Base-by-base conservation (phyloP, 805 yeast species). In the Scheffersomyces lignosus region DNA sequence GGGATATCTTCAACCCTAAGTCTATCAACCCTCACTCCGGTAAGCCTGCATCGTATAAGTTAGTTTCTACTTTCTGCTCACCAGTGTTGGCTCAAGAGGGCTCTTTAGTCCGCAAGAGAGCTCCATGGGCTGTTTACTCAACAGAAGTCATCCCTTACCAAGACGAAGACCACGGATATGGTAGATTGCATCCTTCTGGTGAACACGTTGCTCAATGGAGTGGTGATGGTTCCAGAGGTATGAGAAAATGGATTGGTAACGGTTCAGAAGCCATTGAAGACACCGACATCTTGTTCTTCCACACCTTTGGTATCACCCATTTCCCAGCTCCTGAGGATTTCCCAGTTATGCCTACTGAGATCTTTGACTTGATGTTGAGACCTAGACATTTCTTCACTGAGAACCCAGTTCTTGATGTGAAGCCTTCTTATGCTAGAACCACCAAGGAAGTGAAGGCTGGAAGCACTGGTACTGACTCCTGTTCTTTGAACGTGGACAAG, bases 291-390 rank as follows among this genome's bases (percentile, higher is more conserved):
- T 74, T 85, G 36, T 66, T 81, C 52, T 86, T 80, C 80, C 90
- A 85, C 63, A 85, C 91, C 18, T 85, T 86, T 54, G 93, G 93
- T 53, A 78, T 85, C 48, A 80, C 91, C 23, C 95, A 85, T 60
- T 81, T 84, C 77, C 95, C 95, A 41, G 82, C 90, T 10, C 91
- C 93, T 41, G 93, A 85, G 68, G 95, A 85, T 62, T 85, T 84
- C 82, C 93, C 93, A 39, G 77, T 85, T 46, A 85, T 85, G 93
- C 93, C 93, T 32, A 83, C 88, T 33, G 95, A 85, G 66, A 84
- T 87, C 53, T 81, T 85, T 52, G 78, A 83, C 41, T 69, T 85
- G 49, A 68, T 81, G 66, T 69, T 85, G 58, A 77, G 90, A 62
- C 93, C 93, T 50, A 74, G 91, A 59, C 80, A 85, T 64, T 80